Evolutionary conservation across 163 green algal species (phyloP).

Genomic region (Prototheca wickerhamii): DNA sequence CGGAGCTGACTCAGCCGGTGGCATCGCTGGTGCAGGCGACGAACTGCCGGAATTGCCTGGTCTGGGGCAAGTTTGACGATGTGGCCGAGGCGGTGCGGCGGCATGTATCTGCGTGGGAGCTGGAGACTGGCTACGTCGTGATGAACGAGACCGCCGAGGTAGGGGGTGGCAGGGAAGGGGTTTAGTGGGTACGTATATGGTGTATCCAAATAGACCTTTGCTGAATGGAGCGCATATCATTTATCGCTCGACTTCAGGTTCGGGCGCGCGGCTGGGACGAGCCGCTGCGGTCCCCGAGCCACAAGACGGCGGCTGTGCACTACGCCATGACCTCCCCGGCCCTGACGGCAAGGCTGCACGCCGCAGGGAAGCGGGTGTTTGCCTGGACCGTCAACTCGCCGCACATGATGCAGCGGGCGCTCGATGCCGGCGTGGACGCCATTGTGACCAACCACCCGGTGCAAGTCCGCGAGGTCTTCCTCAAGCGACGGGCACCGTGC

Average conservation of each 20-base stretch:
- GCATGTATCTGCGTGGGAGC: background rate
- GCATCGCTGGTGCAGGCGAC: conserved; percentile 2
- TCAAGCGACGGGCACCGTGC: background rate
- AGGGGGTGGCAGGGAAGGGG: background rate
- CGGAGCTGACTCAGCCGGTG: conserved; percentile 1
- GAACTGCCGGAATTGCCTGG: conserved; percentile 32
- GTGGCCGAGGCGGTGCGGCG: conserved; percentile 10
- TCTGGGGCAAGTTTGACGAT: conserved; percentile 45
- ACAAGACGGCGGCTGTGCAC: conserved; percentile 23
- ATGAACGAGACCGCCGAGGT: conserved; percentile 40
- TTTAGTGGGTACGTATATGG: background rate
- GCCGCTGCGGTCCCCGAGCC: conserved; percentile 9
- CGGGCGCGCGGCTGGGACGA: conserved; percentile 22
- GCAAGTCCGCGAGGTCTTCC: conserved; percentile 5
- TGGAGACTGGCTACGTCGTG: conserved; percentile 36
- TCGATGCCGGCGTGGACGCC: conserved; percentile 38
- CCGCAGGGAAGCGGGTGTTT: conserved; percentile 26
- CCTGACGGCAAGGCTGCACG: conserved; percentile 13
- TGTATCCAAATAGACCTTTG: too few relatives aligned
- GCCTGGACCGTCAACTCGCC: conserved; percentile 42
- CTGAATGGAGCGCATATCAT: too few relatives aligned
- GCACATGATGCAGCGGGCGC: conserved; percentile 18
- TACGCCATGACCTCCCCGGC: conserved; percentile 27
- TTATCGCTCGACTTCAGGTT: background rate
- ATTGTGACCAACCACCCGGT: conserved; percentile 34